phyloP scores from a whole-genome alignment of 169 alveolate species.

The Eimeria brunetti region DNA sequence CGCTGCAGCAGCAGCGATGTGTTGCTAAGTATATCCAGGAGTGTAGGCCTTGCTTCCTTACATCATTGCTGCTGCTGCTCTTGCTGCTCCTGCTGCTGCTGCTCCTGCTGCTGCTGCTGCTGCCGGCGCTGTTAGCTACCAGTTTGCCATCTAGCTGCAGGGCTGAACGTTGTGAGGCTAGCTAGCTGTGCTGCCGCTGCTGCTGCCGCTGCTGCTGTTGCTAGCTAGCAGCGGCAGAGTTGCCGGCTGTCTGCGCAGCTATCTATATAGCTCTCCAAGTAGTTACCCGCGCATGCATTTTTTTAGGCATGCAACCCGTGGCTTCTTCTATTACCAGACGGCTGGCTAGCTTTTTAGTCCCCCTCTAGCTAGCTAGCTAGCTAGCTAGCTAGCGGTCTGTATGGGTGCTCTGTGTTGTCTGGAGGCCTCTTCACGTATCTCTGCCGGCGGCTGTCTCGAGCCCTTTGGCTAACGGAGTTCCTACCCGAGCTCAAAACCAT shows the following conservation, averaged over 20 bases:
- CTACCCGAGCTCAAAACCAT: neutral
- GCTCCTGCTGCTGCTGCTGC: too few relatives aligned
- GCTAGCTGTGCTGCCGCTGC: too few relatives aligned
- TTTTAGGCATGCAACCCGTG: too few relatives aligned
- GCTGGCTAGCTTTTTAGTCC: neutral
- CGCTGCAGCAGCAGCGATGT: neutral
- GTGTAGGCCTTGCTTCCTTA: neutral
- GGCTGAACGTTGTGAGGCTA: neutral
- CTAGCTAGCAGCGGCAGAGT: neutral
- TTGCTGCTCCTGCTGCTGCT: too few relatives aligned
- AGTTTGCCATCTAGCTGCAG: neutral
- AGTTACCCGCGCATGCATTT: neutral
- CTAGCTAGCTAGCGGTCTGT: neutral
- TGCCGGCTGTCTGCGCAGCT: neutral
- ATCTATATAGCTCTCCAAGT: neutral
- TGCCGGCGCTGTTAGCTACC: too few relatives aligned
- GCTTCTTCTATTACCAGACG: too few relatives aligned
- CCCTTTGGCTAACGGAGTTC: conserved; percentile 22
- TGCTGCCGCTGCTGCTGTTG: neutral
- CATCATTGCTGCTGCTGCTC: too few relatives aligned
- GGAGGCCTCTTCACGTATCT: neutral
- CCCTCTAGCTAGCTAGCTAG: neutral
- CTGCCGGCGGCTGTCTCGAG: conserved; percentile 8
- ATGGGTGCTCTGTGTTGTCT: too few relatives aligned
- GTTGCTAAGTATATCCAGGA: neutral